Conservation (phyloP, 2,329 filamentous ascomycete genomes). For the Stachybotrys chartarum region DNA sequence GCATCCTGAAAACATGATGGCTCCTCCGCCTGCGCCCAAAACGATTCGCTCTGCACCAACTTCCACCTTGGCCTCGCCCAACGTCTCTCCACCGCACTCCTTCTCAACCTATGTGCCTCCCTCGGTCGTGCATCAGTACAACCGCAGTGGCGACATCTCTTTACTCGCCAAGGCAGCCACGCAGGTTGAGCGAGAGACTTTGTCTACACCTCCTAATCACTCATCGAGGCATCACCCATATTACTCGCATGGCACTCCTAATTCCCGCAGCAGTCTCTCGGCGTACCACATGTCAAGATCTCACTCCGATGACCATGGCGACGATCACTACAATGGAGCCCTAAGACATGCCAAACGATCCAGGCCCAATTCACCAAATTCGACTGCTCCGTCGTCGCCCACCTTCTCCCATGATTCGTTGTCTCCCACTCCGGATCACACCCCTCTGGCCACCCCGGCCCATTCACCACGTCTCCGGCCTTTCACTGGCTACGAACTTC, state of each 20-base stretch:
- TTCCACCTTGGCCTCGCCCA: constrained; percentile 84
- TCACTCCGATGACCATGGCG: constrained; percentile 69
- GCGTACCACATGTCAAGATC: constrained; percentile 93
- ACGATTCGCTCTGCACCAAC: constrained; percentile 83
- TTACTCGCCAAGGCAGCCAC: constrained; percentile 54
- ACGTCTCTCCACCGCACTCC: constrained; percentile 90
- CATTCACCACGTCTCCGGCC: constrained; percentile 89
- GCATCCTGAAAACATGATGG: constrained; percentile 62
- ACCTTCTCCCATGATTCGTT: constrained; percentile 95
- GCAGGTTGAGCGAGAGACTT: constrained; percentile 54
- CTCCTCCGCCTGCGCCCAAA: constrained; percentile 65
- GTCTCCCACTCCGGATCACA: constrained; percentile 93
- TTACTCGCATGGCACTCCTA: constrained; percentile 52
- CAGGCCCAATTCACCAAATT: constrained; percentile 87
- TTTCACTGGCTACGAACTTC: constrained; percentile 70
- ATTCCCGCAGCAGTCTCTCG: constrained; percentile 49
- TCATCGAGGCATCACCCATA: constrained; percentile 46
- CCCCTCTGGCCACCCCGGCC: constrained; percentile 93
- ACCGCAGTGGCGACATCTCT: constrained; percentile 46
- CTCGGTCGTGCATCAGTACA: constrained; percentile 35
- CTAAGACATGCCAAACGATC: constrained; percentile 79
- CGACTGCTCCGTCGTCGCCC: constrained; percentile 89
- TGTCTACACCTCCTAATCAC: constrained; percentile 33
- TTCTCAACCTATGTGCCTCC: constrained; percentile 62
- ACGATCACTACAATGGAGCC: constrained; percentile 66